A percentile compares a stretch with the other conserved stretches of the same genome.
Conservation (phyloP, 257 asterid species). For the Forsythia viridissima region DNA sequence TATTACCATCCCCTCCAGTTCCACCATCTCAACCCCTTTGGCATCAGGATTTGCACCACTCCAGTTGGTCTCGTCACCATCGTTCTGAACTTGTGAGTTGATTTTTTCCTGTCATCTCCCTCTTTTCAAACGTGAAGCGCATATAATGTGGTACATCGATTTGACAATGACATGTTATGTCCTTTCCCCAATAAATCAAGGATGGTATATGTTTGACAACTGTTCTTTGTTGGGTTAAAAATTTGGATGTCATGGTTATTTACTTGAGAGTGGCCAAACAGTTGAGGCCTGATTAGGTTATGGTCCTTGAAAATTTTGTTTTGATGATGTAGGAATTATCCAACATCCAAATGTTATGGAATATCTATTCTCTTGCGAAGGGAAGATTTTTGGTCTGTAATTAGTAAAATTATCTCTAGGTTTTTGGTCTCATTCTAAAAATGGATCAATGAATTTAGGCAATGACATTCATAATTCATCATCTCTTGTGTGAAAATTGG, state of each 20-base stretch:
- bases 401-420: neutral
- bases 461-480: neutral
- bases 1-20: conserved; percentile 77
- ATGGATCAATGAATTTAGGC: neutral
- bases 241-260: neutral
- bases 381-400: neutral
- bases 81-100: conserved; percentile 82
- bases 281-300: neutral
- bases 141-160: neutral
- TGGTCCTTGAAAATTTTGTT: neutral
- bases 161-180: conserved; percentile 5
- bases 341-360: neutral
- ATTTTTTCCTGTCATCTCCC: neutral
- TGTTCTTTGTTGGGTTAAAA: conserved; percentile 4
- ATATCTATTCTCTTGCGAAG: neutral
- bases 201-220: neutral
- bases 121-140: neutral
- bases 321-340: neutral
- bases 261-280: neutral
- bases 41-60: conserved; percentile 80
- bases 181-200: neutral
- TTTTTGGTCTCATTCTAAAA: neutral
- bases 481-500: neutral
- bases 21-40: conserved; percentile 93
- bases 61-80: conserved; percentile 89